Evolutionary conservation across 2,329 filamentous ascomycete genomes (phyloP), one percentile per base, ranked within the genome.

Genomic region (Penicillium sp.): DNA sequence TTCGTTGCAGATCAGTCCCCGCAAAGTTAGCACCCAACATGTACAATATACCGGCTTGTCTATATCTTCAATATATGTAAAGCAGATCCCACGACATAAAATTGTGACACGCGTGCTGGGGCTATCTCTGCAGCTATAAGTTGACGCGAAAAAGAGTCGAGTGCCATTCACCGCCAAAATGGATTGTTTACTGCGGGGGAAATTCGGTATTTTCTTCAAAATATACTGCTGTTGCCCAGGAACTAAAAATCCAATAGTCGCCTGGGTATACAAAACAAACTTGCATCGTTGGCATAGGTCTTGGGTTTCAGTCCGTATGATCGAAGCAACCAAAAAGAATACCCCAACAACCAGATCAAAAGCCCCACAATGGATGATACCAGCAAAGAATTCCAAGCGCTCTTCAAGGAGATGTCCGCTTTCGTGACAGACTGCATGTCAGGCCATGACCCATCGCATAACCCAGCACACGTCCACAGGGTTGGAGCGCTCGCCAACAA

Each of bases 381-480:
- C n/a, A 62, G 55, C 44, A 29, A 43, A 6, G 56, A 66, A 58
- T 66, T 66, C 54, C 72, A 78, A 56, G 73, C 76, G 43, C 77
- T 89, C 61, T 76, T 85, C 69, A 74, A 77, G 32, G 69, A 78
- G 48, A 83, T 87, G 57, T 85, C 83, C 18, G 75, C 76, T 44
- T 89, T 87, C 70, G 86, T 90, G 51, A 78, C 85, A 67, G 77
- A 80, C 40, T 91, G 89, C 78, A 93, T 92, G 87, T 79, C 84
- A 44, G 80, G 83, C 60, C 68, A 90, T 75, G 92, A 97, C 75
- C 85, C 85, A 50, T 96, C 90, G 2, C 92, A 97, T 78, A 90
- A 96, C 77, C 95, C 90, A 78, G 79, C 84, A 55, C 92, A 97
- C 73, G 89, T 96, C 67, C 79, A 85, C 60, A 88, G 92, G 51